Conservation (phyloP, 2,329 filamentous ascomycete genomes). For the Aspergillus texensis region DNA sequence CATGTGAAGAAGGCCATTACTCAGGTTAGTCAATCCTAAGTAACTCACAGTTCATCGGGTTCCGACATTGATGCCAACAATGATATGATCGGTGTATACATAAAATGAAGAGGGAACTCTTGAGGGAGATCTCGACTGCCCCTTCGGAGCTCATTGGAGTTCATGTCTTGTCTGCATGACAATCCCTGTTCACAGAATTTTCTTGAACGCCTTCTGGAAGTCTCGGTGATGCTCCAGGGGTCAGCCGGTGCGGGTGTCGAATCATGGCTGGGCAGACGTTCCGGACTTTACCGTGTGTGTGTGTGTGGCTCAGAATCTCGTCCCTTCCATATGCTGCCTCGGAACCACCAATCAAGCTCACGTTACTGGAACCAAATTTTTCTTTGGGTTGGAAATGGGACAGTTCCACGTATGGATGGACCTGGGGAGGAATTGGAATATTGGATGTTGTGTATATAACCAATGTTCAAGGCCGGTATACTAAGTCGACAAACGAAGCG, state of each 20-base stretch:
- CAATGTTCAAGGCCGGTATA: neutral
- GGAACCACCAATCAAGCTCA: neutral
- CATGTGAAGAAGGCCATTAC: neutral
- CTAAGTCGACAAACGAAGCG: neutral
- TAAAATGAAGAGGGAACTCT: too few relatives aligned
- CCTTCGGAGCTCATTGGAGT: neutral
- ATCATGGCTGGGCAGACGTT: slow-evolving; percentile 6
- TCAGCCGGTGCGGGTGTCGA: slow-evolving; percentile 1
- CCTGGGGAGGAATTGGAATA: neutral
- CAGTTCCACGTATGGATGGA: neutral
- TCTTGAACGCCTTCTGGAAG: slow-evolving; percentile 1
- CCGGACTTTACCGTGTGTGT: slow-evolving; percentile 14
- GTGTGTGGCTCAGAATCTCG: slow-evolving; percentile 9
- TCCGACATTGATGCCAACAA: too few relatives aligned
- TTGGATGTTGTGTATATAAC: neutral
- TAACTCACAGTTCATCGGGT: too few relatives aligned
- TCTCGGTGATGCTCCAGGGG: slow-evolving; percentile 3
- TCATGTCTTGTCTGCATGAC: neutral
- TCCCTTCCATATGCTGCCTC: neutral
- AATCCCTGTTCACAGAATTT: slow-evolving; percentile 6
- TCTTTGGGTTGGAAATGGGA: neutral
- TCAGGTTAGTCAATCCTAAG: too few relatives aligned
- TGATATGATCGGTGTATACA: too few relatives aligned
- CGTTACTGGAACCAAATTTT: neutral
- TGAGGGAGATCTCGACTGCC: neutral